Conservation (phyloP, 139 green algal genomes). For the Closterium sp. region DNA sequence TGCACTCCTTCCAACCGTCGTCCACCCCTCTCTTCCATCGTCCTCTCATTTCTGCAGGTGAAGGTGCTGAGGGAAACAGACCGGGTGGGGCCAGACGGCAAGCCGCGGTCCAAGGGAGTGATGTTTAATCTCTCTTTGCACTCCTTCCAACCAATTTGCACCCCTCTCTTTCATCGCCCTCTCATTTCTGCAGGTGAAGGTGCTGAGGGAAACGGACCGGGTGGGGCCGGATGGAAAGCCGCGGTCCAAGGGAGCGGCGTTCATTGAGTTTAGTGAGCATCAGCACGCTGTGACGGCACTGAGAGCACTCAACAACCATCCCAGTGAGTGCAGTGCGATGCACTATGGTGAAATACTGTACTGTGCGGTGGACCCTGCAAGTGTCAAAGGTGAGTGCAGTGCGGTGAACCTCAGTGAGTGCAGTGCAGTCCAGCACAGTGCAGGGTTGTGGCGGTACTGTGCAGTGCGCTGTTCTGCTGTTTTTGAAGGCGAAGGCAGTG, state of each 20-base stretch:
- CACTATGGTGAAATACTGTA: no score
- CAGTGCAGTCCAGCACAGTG: no score
- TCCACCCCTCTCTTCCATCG: not conserved
- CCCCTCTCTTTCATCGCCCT: not conserved
- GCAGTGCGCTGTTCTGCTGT: no score
- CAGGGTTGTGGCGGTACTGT: no score
- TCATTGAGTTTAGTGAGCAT: constrained; percentile 87
- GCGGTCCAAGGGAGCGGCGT: constrained; percentile 72
- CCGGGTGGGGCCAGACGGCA: not conserved
- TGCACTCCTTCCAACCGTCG: not conserved
- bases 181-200: not conserved
- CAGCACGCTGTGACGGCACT: constrained; percentile 86
- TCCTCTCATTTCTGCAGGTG: not conserved
- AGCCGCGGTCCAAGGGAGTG: not conserved
- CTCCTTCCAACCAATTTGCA: not conserved
- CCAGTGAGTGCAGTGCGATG: not conserved
- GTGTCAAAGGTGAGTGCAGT: not conserved
- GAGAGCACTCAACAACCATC: constrained; percentile 89
- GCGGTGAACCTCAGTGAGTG: not conserved
- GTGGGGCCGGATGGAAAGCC: not conserved
- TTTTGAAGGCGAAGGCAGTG: no score
- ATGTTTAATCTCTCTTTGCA: no score
- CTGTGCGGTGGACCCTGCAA: no score
- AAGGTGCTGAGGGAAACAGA: not conserved
- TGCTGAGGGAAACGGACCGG: not conserved